Percentiles rank a stretch among this genome's conserved stretches.
Evolutionary conservation across 139 green algal genomes (phyloP).

Genomic region (Pleodorina starrii): DNA sequence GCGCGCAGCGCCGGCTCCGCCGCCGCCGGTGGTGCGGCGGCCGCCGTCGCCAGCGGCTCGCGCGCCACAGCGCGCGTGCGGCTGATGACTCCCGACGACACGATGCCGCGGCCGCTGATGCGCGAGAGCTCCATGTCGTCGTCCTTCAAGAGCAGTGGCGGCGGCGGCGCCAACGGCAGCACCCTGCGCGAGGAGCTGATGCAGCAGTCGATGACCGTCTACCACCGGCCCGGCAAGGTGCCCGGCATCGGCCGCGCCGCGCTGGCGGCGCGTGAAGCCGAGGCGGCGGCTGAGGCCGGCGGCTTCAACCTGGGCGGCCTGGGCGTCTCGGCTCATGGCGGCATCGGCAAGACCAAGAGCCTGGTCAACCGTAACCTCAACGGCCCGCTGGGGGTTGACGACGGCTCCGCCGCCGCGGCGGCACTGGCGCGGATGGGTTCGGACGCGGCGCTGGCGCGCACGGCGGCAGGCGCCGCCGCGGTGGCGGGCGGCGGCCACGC

Average conservation of each 20-base stretch:
- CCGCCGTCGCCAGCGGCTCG: not conserved
- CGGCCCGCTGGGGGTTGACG: not conserved
- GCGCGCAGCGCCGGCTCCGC: not conserved
- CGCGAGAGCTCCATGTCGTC: slow-evolving; percentile 22
- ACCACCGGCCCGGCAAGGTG: slow-evolving; percentile 41
- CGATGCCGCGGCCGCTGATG: slow-evolving; percentile 33
- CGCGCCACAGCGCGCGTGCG: slow-evolving; percentile 14
- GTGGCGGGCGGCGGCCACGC: not conserved
- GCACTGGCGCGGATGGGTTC: not conserved
- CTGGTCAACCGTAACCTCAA: slow-evolving; percentile 39
- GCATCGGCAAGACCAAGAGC: slow-evolving; percentile 24
- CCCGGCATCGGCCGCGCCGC: slow-evolving; percentile 31
- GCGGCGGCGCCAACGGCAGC: not conserved
- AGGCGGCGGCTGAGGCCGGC: slow-evolving; percentile 15
- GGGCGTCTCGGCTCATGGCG: not conserved
- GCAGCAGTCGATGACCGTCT: slow-evolving; percentile 19
- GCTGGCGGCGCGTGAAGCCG: slow-evolving; percentile 25
- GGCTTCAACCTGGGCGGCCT: no score
- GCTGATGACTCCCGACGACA: slow-evolving; percentile 38
- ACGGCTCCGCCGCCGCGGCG: not conserved
- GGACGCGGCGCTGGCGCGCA: slow-evolving; percentile 27
- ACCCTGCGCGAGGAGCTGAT: slow-evolving; percentile 35
- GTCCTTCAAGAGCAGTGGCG: not conserved
- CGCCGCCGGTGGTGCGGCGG: not conserved
- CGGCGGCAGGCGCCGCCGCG: not conserved